Base-by-base conservation (phyloP, 1,284 basidiomycete species). In the Ceratobasidium sp. region DNA sequence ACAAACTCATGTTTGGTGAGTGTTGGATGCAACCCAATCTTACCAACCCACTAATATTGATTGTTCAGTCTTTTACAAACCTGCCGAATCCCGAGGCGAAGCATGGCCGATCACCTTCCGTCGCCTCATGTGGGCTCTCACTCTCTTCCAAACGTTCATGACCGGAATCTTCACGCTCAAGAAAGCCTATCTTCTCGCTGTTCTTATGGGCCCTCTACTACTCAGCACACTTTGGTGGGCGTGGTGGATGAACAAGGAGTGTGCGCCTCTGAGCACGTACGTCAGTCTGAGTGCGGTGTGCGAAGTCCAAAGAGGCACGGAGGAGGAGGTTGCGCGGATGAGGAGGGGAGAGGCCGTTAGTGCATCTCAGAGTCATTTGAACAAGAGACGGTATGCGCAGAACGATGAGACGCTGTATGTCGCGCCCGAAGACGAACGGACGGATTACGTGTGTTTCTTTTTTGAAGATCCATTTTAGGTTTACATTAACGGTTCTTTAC, bases 371-470 rank as follows among this genome's bases (percentile, higher is more conserved):
- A 95, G 93, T 75, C 91, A 95, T 78, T 80, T 96, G 74, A 95
- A 91, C 77, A 87, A 91, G 72, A 85, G 91, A 72, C 84, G 94
- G 74, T 97, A 97, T 78, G 92, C 92, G 0, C 89, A 94, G 78
- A 95, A 96, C 78, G 96, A 97, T 78, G 96, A 97, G 76, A 96
- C 93, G 1, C 80, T 98, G 34, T 98, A 98, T 78, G 93, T 97
- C 45, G 96, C 94, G 3, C 93, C 93, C 0, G 92, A 94, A 77
- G 94, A 96, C 78, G 89, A 92, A 73, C 85, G 91, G 39, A 97
- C 95, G 14, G 94, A 97, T 82, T 97, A 96, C 80, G 92, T 92
- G 76, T 74, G 89, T 78, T 6, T 58, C 57, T 21, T 34, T 45
- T 48, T 3, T 48, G 58, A 73, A 75, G 36, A 76, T 28, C 26